Evolutionary conservation across 2,329 filamentous ascomycete species (phyloP), one percentile per base, ranked within the genome.

Genomic region (Penicillium sp.): DNA sequence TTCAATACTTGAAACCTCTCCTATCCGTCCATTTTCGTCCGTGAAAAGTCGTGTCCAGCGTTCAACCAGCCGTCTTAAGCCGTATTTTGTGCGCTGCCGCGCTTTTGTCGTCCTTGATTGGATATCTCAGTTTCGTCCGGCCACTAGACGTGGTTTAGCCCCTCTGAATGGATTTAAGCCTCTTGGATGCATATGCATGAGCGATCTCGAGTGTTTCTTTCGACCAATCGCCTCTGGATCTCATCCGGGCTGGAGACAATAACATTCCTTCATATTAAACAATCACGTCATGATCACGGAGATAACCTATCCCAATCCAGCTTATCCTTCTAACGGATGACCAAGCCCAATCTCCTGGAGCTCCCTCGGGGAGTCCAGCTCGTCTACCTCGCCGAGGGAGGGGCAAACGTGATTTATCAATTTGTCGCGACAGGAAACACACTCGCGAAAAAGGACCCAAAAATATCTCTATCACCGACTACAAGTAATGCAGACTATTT

Each of bases 391-490:
- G 77, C 76, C 19, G 88, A 93, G 67, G 88, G 88, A 19, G 84
- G 86, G 19, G 87, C 88, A 45, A 92, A 93, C 66, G 79, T 86
- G 43, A 84, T 91, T 54, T 90, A 88, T 62, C 78, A 78, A 57
- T 76, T 87, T 48, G 71, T 73, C 38, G 52, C 76, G 16, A 68
- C 72, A 4, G 49, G 57, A 66, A 45, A 36, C 56, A 52, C 39
- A 53, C 31, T 11, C 22, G 29, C 42, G 10, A 9, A 55, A 66
- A 52, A 57, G 31, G 58, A 58, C 22, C 43, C 50, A 14, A 60
- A 50, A 11, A 51, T 41, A 27, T 45, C 11, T 40, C 46, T 46
- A 53, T 55, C 33, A 52, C 58, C 43, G 45, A 8, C 42, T 37
- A 28, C 52, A 50, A 38, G 52, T 52, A 28, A 61, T 47, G 11